Base-by-base conservation (phyloP, 768 basidiomycete genomes). In the Candolleomyces eurysporus region DNA sequence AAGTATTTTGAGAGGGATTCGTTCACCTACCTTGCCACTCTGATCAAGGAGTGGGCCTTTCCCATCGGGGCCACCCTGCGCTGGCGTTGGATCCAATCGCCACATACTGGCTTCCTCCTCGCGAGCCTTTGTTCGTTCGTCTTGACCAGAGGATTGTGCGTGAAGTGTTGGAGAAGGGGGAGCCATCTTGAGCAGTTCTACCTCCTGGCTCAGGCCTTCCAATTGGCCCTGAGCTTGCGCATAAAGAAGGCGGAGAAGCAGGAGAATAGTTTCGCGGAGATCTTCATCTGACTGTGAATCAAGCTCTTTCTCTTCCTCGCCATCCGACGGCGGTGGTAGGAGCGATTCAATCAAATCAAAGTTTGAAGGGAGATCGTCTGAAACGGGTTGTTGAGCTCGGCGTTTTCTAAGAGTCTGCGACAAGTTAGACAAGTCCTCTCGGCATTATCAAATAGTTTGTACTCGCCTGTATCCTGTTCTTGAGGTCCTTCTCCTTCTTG, bases 401-500 rank as follows among this genome's bases (percentile, higher is more conserved):
- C 81, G 84, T 73, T 82, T 85, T 54, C 82, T 82, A 21, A 90
- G 68, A 48, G 76, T 74, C 86, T 88, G 63, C n/a, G 53, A 42
- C 19, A 54, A 32, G 46, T 50, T 8, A 40, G 39, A 1, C 2
- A 2, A 49, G 16, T 6, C 16, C 11, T 53, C 22, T 45, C 43
- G 39, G 21, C 39, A 14, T 61, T 48, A 13, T 32, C 36, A 39
- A 5, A 46, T 40, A n/a, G 32, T 30, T 42, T 10, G 1, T 19
- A 69, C 75, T 52, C 58, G 91, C 93, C 75, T 93, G 84, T 30
- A 98, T 84, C 60, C 82, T 82, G 19, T 75, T 73, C 58, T 86
- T 83, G 31, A 98, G 74, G 40, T 91, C 89, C 72, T 92, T 96
- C 74, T 96, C 94, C 60, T 85, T 83, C 73, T 89, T 87, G 73